Percentiles rank a stretch among this genome's conserved stretches.
phyloP scores from a whole-genome alignment of 345 rosid genomes.

The Erysimum cheiranthoides region DNA sequence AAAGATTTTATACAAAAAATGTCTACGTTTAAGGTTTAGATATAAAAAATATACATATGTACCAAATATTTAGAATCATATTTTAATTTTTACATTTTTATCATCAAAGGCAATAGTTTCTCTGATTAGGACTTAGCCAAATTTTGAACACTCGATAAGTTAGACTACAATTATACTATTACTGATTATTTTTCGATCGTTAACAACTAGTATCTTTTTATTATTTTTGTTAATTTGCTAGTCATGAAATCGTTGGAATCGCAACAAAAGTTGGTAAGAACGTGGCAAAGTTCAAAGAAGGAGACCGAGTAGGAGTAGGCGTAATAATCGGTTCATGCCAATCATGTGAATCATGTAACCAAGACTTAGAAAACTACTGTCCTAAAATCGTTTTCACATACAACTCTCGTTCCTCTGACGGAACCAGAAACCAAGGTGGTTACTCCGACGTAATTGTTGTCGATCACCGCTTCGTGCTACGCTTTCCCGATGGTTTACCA shows the following conservation, averaged over 20 bases:
- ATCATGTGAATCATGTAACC: conserved; percentile 54
- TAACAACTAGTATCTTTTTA: background rate
- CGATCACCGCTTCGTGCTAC: conserved; percentile 57
- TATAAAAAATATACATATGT: background rate
- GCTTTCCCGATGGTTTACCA: conserved; percentile 58
- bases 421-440: conserved; percentile 63
- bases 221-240: conserved; percentile 31
- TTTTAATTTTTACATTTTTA: background rate
- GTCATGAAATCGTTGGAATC: conserved; percentile 66
- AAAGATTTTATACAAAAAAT: too few relatives aligned
- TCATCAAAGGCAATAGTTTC: too few relatives aligned
- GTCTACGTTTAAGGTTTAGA: background rate
- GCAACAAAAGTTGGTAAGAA: conserved; percentile 63
- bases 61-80: background rate
- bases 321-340: conserved; percentile 59
- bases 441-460: conserved; percentile 62
- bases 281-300: conserved; percentile 59
- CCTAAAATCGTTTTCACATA: conserved; percentile 50
- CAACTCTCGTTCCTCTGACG: conserved; percentile 47
- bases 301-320: conserved; percentile 68
- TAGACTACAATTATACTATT: background rate
- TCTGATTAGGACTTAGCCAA: too few relatives aligned
- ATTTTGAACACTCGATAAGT: too few relatives aligned
- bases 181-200: background rate
- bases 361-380: conserved; percentile 63